Conservation (phyloP, 768 basidiomycete genomes). For the Tylopilus balloui region DNA sequence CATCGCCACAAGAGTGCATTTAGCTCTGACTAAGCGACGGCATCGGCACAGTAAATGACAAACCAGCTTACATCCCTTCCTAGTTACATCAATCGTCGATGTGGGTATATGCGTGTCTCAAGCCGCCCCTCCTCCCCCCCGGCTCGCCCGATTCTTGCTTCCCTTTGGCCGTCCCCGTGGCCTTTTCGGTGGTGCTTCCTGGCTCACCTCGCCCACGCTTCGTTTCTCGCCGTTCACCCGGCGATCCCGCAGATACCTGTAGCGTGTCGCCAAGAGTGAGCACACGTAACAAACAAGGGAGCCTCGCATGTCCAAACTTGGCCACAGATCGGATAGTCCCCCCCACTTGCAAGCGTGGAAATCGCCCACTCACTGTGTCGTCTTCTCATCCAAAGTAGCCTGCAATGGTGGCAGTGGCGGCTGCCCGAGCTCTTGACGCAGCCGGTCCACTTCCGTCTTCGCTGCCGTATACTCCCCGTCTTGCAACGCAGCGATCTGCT, state of each 20-base stretch:
- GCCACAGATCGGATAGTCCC: slow-evolving; percentile 1
- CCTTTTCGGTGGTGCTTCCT: slow-evolving; percentile 41
- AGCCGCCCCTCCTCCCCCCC: slow-evolving; percentile 11
- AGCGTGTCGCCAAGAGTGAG: slow-evolving; percentile 14
- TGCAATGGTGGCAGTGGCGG: slow-evolving; percentile 69
- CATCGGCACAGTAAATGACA: slow-evolving; percentile 7
- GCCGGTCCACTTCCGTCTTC: slow-evolving; percentile 71
- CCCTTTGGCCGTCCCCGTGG: slow-evolving; percentile 68
- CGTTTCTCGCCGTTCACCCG: slow-evolving; percentile 48
- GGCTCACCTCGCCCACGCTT: slow-evolving; percentile 19
- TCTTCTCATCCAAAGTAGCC: slow-evolving; percentile 67
- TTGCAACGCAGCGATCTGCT: slow-evolving; percentile 61
- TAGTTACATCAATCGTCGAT: not conserved
- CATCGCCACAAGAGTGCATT: not conserved
- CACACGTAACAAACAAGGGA: no score
- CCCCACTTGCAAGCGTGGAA: slow-evolving; percentile 14
- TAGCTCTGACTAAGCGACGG: slow-evolving; percentile 17
- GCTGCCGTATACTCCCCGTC: slow-evolving; percentile 74
- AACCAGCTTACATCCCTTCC: not conserved
- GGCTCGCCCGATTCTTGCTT: slow-evolving; percentile 50
- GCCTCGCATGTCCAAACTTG: slow-evolving; percentile 2
- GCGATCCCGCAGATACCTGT: slow-evolving; percentile 60
- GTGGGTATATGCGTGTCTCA: slow-evolving; percentile 8
- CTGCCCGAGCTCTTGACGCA: slow-evolving; percentile 75
- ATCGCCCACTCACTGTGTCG: slow-evolving; percentile 41